A percentile compares a stretch with the other conserved stretches of the same genome.
phyloP scores from a whole-genome alignment of 257 asterid genomes.

The Osmanthus fragrans region DNA sequence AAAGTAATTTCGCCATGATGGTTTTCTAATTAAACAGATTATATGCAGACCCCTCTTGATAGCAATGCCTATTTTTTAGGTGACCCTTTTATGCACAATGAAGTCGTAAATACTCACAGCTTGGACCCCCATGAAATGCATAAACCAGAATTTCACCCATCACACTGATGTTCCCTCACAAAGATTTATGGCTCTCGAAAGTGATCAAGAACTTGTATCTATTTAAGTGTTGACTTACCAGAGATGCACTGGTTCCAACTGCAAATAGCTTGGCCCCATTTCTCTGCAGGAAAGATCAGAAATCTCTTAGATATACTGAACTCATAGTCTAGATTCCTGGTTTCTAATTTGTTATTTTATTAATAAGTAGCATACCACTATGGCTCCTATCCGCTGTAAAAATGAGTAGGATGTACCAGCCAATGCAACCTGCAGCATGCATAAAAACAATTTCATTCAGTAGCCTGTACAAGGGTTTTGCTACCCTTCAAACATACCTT shows the following conservation, averaged over 20 bases:
- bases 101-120: not conserved
- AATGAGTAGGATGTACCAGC: slow-evolving; percentile 86
- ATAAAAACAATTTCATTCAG: not conserved
- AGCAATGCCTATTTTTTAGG: not conserved
- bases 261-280: slow-evolving; percentile 87
- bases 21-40: not conserved
- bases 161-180: not conserved
- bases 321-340: not conserved
- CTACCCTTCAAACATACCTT: not conserved
- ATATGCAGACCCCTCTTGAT: not conserved
- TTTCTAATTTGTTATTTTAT: slow-evolving; percentile 1
- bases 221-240: slow-evolving; percentile 49
- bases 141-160: not conserved
- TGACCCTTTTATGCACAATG: not conserved
- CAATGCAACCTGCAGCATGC: slow-evolving; percentile 69
- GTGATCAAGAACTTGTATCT: not conserved
- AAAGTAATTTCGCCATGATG: not conserved
- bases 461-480: not conserved
- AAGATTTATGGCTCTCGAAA: not conserved
- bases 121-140: not conserved
- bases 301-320: slow-evolving; percentile 21
- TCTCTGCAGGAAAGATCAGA: slow-evolving; percentile 55
- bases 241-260: slow-evolving; percentile 89
- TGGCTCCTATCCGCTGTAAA: slow-evolving; percentile 79
- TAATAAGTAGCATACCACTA: slow-evolving; percentile 52